Evolutionary conservation across 108 stramenopile genomes (phyloP).

Genomic region (Stephanodiscus minutulus): DNA sequence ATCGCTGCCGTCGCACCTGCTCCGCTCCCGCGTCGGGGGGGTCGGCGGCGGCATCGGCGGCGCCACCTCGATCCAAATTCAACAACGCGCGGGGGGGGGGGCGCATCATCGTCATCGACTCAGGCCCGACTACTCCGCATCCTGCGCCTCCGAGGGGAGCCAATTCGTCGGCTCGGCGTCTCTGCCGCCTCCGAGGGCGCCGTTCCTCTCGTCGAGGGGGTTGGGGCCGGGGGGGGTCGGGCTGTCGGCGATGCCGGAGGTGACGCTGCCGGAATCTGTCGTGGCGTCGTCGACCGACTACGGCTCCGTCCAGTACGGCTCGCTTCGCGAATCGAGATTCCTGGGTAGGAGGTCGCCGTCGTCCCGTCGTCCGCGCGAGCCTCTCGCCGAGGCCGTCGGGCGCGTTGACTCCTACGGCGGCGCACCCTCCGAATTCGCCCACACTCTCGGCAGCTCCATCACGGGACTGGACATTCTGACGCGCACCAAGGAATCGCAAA

Average conservation of each 20-base stretch:
- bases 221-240: conserved; percentile 22
- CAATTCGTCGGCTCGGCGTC: conserved; percentile 38
- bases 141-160: conserved; percentile 5
- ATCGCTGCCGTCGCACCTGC: conserved; percentile 41
- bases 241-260: conserved; percentile 39
- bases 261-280: conserved; percentile 37
- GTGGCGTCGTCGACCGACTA: conserved; percentile 13
- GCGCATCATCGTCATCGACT: too few species aligned
- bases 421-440: conserved; percentile 11
- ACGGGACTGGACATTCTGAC: conserved; percentile 44
- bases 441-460: conserved; percentile 30
- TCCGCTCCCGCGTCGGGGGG: conserved; percentile 19
- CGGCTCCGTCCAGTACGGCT: conserved; percentile 36
- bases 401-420: too few species aligned
- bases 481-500: not conserved
- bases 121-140: not conserved
- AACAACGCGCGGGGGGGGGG: not conserved
- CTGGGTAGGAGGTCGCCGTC: conserved; percentile 16
- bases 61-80: not conserved
- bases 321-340: conserved; percentile 22
- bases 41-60: not conserved
- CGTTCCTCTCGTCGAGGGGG: conserved; percentile 33
- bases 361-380: not conserved
- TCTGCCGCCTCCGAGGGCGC: conserved; percentile 45
- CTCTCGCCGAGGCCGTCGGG: not conserved